Evolutionary conservation across 768 basidiomycete genomes (phyloP).

Genomic region (Suillus lakei): DNA sequence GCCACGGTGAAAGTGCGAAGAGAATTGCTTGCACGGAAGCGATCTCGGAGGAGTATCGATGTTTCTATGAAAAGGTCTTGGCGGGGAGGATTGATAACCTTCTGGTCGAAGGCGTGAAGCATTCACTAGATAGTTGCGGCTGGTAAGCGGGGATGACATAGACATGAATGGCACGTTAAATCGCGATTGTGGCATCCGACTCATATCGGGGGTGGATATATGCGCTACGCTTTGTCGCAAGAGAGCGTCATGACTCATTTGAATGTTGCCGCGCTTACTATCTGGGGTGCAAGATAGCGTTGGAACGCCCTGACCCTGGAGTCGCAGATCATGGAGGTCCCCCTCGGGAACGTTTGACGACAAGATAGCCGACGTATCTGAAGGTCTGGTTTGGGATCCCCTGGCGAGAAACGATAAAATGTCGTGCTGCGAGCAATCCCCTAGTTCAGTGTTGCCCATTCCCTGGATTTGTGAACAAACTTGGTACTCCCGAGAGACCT

Average conservation of each 20-base stretch:
- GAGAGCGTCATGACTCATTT: not conserved
- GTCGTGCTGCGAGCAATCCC: not conserved
- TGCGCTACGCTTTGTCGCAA: not conserved
- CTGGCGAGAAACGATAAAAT: not conserved
- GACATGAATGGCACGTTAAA: not conserved
- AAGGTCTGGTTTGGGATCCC: not conserved
- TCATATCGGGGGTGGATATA: not conserved
- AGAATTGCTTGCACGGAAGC: not conserved
- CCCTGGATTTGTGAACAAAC: slow-evolving; percentile 22
- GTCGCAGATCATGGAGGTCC: not conserved
- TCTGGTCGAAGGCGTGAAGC: not conserved
- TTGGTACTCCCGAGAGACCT: slow-evolving; percentile 25
- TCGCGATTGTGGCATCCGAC: not conserved
- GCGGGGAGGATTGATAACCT: not conserved
- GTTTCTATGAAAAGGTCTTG: not conserved
- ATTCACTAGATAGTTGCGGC: not conserved
- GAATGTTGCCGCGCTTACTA: not conserved
- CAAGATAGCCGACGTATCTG: no score
- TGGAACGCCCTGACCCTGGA: not conserved
- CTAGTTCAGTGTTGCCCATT: not conserved
- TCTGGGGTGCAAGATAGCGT: not conserved
- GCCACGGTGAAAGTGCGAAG: not conserved
- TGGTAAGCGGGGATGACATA: not conserved
- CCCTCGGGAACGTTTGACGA: not conserved
- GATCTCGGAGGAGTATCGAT: not conserved